Percentiles rank a stretch among this genome's conserved stretches.
phyloP scores from a whole-genome alignment of 2,329 filamentous ascomycete genomes.

The Malbranchea zuffiana region DNA sequence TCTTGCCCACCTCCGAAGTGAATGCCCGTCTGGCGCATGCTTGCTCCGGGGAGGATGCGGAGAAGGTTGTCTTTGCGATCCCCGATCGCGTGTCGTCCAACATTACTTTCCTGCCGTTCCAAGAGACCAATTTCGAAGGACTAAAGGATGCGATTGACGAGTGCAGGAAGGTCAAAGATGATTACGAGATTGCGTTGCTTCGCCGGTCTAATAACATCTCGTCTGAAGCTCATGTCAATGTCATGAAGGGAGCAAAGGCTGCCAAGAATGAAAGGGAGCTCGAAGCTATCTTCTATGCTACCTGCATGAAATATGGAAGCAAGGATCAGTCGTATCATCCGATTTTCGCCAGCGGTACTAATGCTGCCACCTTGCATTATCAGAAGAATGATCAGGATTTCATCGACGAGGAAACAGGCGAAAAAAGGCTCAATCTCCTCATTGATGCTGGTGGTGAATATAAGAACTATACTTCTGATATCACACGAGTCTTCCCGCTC shows the following conservation, averaged over 20 bases:
- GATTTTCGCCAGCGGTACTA: conserved; percentile 77
- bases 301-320: conserved; percentile 61
- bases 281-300: conserved; percentile 63
- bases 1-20: conserved; percentile 60
- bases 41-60: conserved; percentile 26
- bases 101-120: conserved; percentile 61
- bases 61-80: conserved; percentile 61
- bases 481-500: conserved; percentile 79
- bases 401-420: conserved; percentile 34
- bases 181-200: conserved; percentile 76
- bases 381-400: conserved; percentile 65
- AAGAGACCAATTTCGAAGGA: conserved; percentile 48
- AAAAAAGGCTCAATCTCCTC: conserved; percentile 57
- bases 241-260: conserved; percentile 52
- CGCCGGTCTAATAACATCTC: conserved; percentile 72
- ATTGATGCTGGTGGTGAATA: conserved; percentile 85
- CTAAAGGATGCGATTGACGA: conserved; percentile 66
- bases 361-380: conserved; percentile 81
- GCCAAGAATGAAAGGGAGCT: conserved; percentile 72
- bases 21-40: conserved; percentile 56
- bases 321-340: conserved; percentile 73
- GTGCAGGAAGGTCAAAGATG: conserved; percentile 69
- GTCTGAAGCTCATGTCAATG: conserved; percentile 61
- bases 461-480: conserved; percentile 74
- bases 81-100: conserved; percentile 62